phyloP scores from a whole-genome alignment of 768 basidiomycete genomes.

The Naematelia aurantialba region DNA sequence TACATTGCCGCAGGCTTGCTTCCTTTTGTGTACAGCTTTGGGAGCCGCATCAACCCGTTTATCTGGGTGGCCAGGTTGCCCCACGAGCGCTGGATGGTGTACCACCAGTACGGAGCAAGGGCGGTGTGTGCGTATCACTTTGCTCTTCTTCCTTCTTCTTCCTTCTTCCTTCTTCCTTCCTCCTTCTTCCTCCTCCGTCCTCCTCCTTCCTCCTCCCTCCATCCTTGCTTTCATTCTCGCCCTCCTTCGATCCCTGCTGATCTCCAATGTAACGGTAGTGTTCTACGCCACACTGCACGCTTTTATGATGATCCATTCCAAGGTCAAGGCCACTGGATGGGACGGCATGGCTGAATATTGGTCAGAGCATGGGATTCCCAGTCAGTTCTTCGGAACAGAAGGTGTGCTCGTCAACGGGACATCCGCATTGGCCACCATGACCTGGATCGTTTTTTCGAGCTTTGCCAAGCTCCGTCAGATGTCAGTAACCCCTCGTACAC shows the following conservation, averaged over 20 bases:
- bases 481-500: too few species aligned
- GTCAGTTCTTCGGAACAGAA: background rate
- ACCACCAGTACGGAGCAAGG: background rate
- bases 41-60: background rate
- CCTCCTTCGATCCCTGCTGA: too few species aligned
- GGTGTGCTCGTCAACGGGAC: background rate
- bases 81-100: background rate
- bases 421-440: background rate
- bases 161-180: too few species aligned
- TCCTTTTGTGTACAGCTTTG: background rate
- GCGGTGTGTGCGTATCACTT: background rate
- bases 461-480: background rate
- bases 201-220: too few species aligned
- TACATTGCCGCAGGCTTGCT: background rate
- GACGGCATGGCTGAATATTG: background rate
- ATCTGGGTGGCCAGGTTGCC: background rate
- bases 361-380: background rate
- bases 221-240: too few species aligned
- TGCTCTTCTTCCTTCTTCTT: background rate
- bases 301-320: background rate
- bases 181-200: too few species aligned
- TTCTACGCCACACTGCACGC: background rate
- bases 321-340: background rate
- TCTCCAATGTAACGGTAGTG: background rate
- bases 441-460: slow-evolving; percentile 3